Evolutionary conservation across 1,284 basidiomycete species (phyloP).

Genomic region (Papiliotrema fonsecae): DNA sequence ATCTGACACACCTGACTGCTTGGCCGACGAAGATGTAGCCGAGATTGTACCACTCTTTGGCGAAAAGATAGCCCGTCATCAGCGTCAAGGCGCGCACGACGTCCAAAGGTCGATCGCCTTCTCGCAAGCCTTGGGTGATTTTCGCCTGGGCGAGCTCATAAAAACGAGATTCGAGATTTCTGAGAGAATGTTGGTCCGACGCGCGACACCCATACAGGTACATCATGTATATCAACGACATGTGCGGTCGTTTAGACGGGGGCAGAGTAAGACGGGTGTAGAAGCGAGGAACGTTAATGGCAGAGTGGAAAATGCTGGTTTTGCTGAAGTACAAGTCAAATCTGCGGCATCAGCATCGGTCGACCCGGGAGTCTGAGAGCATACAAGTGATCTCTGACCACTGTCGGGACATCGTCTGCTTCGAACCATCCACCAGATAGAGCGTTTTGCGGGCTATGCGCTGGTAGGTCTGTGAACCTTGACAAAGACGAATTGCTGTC

Average conservation of each 20-base stretch:
- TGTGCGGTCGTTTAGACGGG: conserved; percentile 24
- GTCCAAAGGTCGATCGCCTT: conserved; percentile 30
- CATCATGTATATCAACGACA: conserved; percentile 24
- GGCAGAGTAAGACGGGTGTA: conserved; percentile 22
- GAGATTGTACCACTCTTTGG: conserved; percentile 25
- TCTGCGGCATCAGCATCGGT: conserved; percentile 12
- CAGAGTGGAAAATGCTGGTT: conserved; percentile 7
- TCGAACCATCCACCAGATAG: conserved; percentile 36
- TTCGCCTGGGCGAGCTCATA: conserved; percentile 29
- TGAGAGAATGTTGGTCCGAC: conserved; percentile 25
- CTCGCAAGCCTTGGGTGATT: conserved; percentile 21
- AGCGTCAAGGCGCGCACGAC: conserved; percentile 27
- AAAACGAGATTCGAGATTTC: conserved; percentile 27
- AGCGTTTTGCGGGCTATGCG: conserved; percentile 6
- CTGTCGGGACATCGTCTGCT: conserved; percentile 28
- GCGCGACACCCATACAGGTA: conserved; percentile 22
- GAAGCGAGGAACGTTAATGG: conserved; percentile 23
- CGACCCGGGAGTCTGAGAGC: conserved; percentile 1
- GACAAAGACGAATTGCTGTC: too few species aligned
- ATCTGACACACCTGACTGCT: conserved; percentile 12
- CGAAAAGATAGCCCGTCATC: conserved; percentile 25
- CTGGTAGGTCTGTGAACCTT: too few species aligned
- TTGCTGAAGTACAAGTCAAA: conserved; percentile 25
- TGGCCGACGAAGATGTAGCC: conserved; percentile 25
- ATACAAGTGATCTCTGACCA: conserved; percentile 33